These are phyloP conservation scores for Sungouiella blattae DNA, from an alignment of 805 yeast genomes.

Conservation along the genomic window DNA sequence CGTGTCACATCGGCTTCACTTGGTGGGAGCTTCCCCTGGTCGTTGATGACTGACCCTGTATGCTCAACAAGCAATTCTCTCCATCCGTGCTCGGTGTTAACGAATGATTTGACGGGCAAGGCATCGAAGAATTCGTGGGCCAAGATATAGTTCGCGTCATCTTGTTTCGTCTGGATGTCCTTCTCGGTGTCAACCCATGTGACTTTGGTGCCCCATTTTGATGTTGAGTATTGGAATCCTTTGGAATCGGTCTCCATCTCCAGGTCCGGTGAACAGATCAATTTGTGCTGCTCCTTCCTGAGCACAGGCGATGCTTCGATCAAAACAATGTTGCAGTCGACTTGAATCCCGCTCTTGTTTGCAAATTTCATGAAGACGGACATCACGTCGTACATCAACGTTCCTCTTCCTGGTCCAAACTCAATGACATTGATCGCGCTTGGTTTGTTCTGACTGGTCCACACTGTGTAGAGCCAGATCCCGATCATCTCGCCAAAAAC, in stretches of 20 bases:
- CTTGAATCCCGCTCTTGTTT: slow-evolving; percentile 15
- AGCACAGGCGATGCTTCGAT: slow-evolving; percentile 73
- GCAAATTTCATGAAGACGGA: slow-evolving; percentile 42
- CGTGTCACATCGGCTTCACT: slow-evolving; percentile 1
- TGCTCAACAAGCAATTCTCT: slow-evolving; percentile 70
- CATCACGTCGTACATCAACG: slow-evolving; percentile 66
- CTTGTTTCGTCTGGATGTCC: slow-evolving; percentile 29
- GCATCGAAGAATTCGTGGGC: slow-evolving; percentile 92
- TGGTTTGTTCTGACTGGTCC: slow-evolving; percentile 57
- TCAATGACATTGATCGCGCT: slow-evolving; percentile 56
- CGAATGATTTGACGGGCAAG: slow-evolving; percentile 69
- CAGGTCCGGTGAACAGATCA: slow-evolving; percentile 39
- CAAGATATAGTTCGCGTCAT: slow-evolving; percentile 55
- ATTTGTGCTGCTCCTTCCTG: slow-evolving; percentile 50
- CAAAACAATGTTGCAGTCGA: slow-evolving; percentile 45
- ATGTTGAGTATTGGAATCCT: slow-evolving; percentile 34
- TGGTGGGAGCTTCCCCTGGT: slow-evolving; percentile 26
- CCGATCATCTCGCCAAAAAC: slow-evolving; percentile 86
- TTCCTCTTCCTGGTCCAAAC: slow-evolving; percentile 85
- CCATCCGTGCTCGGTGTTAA: slow-evolving; percentile 68
- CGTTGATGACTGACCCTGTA: slow-evolving; percentile 32
- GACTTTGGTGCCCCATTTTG: slow-evolving; percentile 51
- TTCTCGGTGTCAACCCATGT: slow-evolving; percentile 61
- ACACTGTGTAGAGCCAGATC: slow-evolving; percentile 58
- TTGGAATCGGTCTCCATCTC: slow-evolving; percentile 13